phyloP scores from a whole-genome alignment of 2,329 filamentous ascomycete species.

The Fusarium bactridioides region DNA sequence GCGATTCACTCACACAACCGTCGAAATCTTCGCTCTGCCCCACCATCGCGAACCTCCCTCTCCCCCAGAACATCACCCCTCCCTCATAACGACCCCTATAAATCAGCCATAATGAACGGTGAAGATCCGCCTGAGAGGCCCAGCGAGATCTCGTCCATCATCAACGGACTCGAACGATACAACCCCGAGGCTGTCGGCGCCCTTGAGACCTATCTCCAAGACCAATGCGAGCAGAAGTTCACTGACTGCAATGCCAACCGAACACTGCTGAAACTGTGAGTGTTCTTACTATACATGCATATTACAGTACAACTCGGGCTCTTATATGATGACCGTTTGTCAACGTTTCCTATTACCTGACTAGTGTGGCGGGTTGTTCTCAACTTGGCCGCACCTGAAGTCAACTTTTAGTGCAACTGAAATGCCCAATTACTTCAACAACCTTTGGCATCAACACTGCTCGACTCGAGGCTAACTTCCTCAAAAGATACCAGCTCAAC shows the following conservation, averaged over 20 bases:
- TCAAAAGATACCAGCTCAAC: conserved; percentile 98
- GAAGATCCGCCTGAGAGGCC: conserved; percentile 93
- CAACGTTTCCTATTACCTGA: conserved; percentile 99
- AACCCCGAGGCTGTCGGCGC: conserved; percentile 94
- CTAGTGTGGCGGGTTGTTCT: conserved; percentile 60
- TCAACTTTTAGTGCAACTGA: conserved; percentile 81
- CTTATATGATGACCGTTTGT: conserved; percentile 73
- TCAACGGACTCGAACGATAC: conserved; percentile 97
- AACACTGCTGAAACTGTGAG: conserved; percentile 95
- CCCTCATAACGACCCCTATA: conserved; percentile 33
- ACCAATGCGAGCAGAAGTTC: conserved; percentile 94
- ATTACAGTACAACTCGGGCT: conserved; percentile 25
- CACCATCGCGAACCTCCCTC: conserved; percentile 51
- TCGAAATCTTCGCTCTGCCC: conserved; percentile 54
- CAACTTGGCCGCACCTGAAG: conserved; percentile 65
- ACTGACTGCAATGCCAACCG: conserved; percentile 98
- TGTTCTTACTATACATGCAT: conserved; percentile 44
- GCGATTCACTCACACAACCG: conserved; percentile 50
- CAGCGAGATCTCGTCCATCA: conserved; percentile 89
- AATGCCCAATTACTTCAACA: conserved; percentile 28
- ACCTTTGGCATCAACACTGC: not conserved
- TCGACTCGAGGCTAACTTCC: conserved; percentile 27
- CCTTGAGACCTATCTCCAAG: conserved; percentile 92
- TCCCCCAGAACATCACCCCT: conserved; percentile 36
- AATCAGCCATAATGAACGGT: conserved; percentile 64